These are phyloP conservation scores for Linnemannia zychae DNA, from an alignment of 192 early-diverging fungal species.

Conservation along the genomic window DNA sequence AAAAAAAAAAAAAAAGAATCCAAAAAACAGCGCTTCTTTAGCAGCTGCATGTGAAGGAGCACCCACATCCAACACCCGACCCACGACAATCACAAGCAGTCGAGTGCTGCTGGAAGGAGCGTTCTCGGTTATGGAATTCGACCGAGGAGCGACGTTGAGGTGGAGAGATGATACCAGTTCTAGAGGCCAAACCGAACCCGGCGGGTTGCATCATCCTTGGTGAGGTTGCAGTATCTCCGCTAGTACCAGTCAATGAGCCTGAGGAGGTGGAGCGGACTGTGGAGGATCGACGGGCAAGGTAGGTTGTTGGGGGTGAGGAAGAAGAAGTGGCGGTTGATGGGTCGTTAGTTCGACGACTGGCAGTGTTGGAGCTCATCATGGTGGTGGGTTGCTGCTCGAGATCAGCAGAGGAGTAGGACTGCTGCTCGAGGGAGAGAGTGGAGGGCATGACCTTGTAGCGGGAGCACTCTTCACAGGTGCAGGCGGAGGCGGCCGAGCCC, in stretches of 20 bases:
- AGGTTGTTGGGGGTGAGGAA: constrained; percentile 27
- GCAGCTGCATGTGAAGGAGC: constrained; percentile 40
- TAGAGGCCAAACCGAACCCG: constrained; percentile 18
- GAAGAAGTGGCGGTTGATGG: constrained; percentile 9
- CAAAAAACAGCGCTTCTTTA: too few species aligned
- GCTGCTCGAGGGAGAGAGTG: constrained; percentile 8
- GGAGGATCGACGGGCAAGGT: background rate
- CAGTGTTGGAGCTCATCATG: background rate
- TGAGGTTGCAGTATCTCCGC: constrained; percentile 20
- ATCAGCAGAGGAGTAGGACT: background rate
- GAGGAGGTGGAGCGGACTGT: background rate
- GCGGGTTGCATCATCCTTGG: constrained; percentile 33
- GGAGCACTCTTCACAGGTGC: constrained; percentile 50
- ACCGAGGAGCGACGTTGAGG: constrained; percentile 42
- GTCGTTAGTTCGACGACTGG: background rate
- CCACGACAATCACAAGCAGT: constrained; percentile 49
- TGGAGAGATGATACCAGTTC: background rate
- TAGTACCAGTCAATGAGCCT: constrained; percentile 8
- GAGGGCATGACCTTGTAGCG: constrained; percentile 28
- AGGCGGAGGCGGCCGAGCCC: constrained; percentile 9
- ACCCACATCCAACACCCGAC: constrained; percentile 51
- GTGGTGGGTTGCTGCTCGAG: constrained; percentile 13
- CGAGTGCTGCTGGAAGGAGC: constrained; percentile 49
- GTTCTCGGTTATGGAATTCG: constrained; percentile 49
- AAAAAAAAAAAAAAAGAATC: too few species aligned